Percentiles rank a stretch among this genome's conserved stretches.
Conservation (phyloP, 139 green algal species). For the Parachlorella kessleri region DNA sequence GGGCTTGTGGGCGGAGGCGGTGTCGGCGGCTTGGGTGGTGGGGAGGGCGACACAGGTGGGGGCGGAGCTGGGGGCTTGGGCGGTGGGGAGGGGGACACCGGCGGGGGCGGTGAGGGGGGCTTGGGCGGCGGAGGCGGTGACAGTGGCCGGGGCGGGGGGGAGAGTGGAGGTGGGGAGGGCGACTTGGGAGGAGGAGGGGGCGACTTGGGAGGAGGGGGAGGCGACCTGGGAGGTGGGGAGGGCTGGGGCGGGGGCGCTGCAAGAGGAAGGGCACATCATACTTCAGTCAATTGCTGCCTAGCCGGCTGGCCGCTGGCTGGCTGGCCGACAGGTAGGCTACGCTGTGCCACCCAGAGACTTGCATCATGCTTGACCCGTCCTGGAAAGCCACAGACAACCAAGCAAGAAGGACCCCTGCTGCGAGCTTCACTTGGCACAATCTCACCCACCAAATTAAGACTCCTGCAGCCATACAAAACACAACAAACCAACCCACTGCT, state of each 20-base stretch:
- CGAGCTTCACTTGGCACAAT: too few relatives aligned
- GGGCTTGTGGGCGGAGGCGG: too few relatives aligned
- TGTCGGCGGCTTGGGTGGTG: background rate
- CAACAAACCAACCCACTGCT: background rate
- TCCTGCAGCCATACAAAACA: too few relatives aligned
- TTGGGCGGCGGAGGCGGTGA: background rate
- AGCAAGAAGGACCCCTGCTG: too few relatives aligned
- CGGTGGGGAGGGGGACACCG: background rate
- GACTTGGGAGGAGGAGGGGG: background rate
- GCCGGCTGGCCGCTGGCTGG: background rate
- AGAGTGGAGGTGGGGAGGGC: background rate
- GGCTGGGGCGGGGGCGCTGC: too few relatives aligned
- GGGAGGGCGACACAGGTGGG: background rate
- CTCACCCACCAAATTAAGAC: too few relatives aligned
- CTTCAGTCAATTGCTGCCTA: background rate
- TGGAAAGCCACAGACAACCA: too few relatives aligned
- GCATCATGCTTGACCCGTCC: background rate
- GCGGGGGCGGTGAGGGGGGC: too few relatives aligned
- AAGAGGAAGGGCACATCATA: background rate
- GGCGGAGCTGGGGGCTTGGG: background rate
- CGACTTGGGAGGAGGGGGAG: background rate
- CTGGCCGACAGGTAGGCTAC: background rate
- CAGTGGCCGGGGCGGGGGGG: too few relatives aligned
- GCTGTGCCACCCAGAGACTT: background rate
- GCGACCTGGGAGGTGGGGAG: background rate